phyloP scores from a whole-genome alignment of 1,284 basidiomycete genomes.

The Irpex rosettiformis region DNA sequence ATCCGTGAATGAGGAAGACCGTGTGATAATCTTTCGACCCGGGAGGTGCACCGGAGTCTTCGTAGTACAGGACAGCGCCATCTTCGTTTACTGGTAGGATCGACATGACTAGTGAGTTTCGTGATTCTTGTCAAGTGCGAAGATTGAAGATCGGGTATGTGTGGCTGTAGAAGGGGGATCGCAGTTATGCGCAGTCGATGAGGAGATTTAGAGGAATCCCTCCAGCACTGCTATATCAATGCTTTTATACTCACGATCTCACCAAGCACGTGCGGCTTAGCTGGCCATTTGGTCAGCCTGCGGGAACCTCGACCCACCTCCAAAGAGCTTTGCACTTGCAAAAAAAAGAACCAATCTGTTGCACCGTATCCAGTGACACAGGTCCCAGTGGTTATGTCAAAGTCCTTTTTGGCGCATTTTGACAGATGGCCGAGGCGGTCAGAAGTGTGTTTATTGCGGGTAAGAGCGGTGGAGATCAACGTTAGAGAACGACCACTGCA shows the following conservation, averaged over 20 bases:
- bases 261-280: not conserved
- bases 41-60: conserved; percentile 16
- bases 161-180: not conserved
- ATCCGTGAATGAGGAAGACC: conserved; percentile 17
- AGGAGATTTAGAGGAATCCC: too few species aligned
- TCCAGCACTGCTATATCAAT: not conserved
- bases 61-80: conserved; percentile 16
- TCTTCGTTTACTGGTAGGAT: conserved; percentile 16
- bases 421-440: not conserved
- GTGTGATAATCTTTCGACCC: conserved; percentile 12
- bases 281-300: not conserved
- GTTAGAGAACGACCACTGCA: not conserved
- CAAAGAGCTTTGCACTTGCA: not conserved
- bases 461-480: not conserved
- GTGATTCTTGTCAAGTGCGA: not conserved
- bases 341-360: too few species aligned
- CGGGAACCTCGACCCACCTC: not conserved
- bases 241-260: not conserved
- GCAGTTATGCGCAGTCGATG: too few species aligned
- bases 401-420: not conserved
- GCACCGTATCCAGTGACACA: not conserved
- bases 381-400: not conserved
- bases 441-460: not conserved
- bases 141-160: too few species aligned
- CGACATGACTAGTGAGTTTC: conserved; percentile 14